Conservation (phyloP, 176 grass and related monocot genomes). For the Areca catechu region DNA sequence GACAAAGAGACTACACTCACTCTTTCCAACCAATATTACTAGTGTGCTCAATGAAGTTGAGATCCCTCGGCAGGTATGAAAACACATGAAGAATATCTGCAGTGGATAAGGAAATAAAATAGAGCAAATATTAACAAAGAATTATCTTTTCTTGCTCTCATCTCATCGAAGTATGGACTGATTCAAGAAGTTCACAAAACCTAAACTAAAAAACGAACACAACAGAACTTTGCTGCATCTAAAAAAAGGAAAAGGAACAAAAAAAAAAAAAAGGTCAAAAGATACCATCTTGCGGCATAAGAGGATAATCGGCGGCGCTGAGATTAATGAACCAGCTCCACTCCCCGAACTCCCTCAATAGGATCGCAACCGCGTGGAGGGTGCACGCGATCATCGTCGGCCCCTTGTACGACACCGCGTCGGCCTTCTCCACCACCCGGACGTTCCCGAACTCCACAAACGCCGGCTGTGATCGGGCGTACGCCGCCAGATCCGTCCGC, state of each 20-base stretch:
- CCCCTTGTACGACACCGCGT: constrained; percentile 46
- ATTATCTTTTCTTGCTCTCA: too few species aligned
- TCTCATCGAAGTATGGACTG: too few species aligned
- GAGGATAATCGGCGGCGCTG: constrained; percentile 86
- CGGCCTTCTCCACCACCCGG: constrained; percentile 34
- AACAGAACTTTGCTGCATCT: too few species aligned
- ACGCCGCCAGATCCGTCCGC: constrained; percentile 61
- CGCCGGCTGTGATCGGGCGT: constrained; percentile 45
- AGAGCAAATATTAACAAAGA: too few species aligned
- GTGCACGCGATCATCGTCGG: constrained; percentile 62
- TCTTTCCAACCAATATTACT: constrained; percentile 97
- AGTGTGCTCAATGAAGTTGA: constrained; percentile 92
- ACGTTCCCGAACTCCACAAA: constrained; percentile 63
- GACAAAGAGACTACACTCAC: constrained; percentile 35
- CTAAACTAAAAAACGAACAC: too few species aligned
- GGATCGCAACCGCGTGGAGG: constrained; percentile 61
- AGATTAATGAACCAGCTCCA: constrained; percentile 99
- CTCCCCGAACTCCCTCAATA: constrained; percentile 68
- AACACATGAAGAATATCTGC: constrained; percentile 96
- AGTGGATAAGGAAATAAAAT: constrained; percentile 8
- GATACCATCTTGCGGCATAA: constrained; percentile 86
- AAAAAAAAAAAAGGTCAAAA: not conserved
- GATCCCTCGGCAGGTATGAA: constrained; percentile 79
- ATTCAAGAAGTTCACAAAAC: too few species aligned
- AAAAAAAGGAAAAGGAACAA: not conserved